Evolutionary conservation across 2,329 filamentous ascomycete species (phyloP).

Genomic region (Aureobasidium sp.): DNA sequence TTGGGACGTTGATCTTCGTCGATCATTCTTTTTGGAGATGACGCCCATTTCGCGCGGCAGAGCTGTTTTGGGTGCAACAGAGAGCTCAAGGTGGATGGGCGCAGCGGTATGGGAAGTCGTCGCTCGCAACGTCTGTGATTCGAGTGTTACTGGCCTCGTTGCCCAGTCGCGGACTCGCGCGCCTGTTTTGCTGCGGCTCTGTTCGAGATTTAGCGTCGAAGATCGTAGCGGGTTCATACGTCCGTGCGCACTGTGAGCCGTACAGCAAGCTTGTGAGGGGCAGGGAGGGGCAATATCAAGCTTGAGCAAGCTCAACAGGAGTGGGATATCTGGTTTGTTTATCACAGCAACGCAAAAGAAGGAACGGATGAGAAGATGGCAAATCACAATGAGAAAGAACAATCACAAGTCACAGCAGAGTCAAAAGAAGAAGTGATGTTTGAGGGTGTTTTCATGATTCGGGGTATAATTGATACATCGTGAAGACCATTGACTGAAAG

Average conservation of each 20-base stretch:
- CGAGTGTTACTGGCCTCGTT: too few species aligned
- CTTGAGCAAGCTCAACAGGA: neutral
- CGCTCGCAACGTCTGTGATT: too few species aligned
- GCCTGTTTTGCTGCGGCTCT: neutral
- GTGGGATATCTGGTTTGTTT: too few species aligned
- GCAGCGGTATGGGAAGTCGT: neutral
- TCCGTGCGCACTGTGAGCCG: neutral
- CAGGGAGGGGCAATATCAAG: neutral
- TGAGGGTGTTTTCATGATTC: neutral
- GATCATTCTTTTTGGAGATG: neutral
- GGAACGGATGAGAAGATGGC: too few species aligned
- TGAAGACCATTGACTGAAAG: neutral
- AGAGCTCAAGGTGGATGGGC: too few species aligned
- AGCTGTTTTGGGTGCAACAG: too few species aligned
- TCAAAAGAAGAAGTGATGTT: neutral
- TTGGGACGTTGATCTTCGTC: neutral
- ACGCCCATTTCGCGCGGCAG: too few species aligned
- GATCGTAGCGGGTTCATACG: neutral
- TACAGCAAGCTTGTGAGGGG: neutral
- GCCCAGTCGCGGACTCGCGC: too few species aligned
- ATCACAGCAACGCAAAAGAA: too few species aligned
- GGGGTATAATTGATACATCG: constrained; percentile 7
- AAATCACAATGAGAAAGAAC: neutral
- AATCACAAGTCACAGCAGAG: neutral
- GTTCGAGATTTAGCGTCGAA: neutral